These are phyloP conservation scores for Eucalyptus pumila DNA, from an alignment of 345 rosid species.

Conservation along the genomic window DNA sequence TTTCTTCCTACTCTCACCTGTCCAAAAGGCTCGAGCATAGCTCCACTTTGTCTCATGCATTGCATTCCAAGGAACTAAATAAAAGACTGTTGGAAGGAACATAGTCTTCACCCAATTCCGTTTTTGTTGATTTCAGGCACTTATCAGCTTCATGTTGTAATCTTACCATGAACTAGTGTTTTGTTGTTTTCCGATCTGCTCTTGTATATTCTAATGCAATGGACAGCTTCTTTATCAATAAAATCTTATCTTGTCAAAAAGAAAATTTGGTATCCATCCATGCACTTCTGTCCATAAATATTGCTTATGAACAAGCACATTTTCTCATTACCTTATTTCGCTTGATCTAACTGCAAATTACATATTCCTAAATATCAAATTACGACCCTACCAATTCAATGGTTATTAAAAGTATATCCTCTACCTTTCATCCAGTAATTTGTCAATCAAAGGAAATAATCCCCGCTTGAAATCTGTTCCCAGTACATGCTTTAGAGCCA, in stretches of 20 bases:
- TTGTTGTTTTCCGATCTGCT: neutral
- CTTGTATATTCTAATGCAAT: neutral
- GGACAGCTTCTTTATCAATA: neutral
- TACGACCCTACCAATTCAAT: neutral
- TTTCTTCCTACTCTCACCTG: neutral
- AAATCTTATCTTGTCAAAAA: neutral
- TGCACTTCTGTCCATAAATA: neutral
- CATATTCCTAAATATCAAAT: neutral
- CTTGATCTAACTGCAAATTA: neutral
- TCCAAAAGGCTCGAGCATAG: neutral
- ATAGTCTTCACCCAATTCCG: neutral
- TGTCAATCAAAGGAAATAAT: slow-evolving; percentile 94
- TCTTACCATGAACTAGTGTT: neutral
- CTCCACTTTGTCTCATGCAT: neutral
- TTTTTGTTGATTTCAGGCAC: neutral
- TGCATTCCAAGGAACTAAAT: neutral
- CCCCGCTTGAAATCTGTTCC: slow-evolving; percentile 99
- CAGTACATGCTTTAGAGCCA: slow-evolving; percentile 92
- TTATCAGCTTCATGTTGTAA: neutral
- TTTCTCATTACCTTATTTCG: neutral
- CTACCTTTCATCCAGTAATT: slow-evolving; percentile 90
- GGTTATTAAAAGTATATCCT: neutral
- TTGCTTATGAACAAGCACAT: neutral
- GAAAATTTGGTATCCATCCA: neutral
- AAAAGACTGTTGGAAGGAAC: neutral